Conservation (phyloP, 2,329 filamentous ascomycete genomes). For the Dactylellina drechsleri region DNA sequence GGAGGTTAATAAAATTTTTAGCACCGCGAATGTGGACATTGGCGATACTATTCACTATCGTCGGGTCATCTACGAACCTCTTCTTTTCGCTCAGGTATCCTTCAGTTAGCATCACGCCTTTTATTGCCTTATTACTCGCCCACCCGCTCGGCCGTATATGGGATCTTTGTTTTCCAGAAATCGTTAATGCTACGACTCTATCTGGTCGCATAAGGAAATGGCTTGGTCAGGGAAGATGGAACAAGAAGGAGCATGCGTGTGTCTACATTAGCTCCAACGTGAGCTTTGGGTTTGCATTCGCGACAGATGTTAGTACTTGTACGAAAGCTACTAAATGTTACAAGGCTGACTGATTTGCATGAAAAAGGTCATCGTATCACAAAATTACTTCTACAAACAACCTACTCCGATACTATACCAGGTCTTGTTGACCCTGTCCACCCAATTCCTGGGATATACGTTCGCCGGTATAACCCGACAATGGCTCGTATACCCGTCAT, state of each 20-base stretch:
- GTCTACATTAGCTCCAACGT: slow-evolving; percentile 91
- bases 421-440: slow-evolving; percentile 82
- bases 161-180: slow-evolving; percentile 72
- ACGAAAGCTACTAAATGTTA: neutral
- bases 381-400: slow-evolving; percentile 88
- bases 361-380: slow-evolving; percentile 78
- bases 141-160: slow-evolving; percentile 84
- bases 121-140: slow-evolving; percentile 85
- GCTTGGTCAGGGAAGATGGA: slow-evolving; percentile 83
- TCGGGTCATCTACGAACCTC: slow-evolving; percentile 84
- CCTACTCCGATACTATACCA: slow-evolving; percentile 80
- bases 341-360: neutral
- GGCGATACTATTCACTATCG: slow-evolving; percentile 80
- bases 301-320: slow-evolving; percentile 72
- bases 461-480: slow-evolving; percentile 83
- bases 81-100: slow-evolving; percentile 92
- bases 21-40: slow-evolving; percentile 85
- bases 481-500: slow-evolving; percentile 83
- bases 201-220: slow-evolving; percentile 71
- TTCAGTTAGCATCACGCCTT: slow-evolving; percentile 86
- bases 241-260: slow-evolving; percentile 87
- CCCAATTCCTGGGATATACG: slow-evolving; percentile 85
- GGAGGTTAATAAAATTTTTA: slow-evolving; percentile 48
- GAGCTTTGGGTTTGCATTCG: slow-evolving; percentile 88
- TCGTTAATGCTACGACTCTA: slow-evolving; percentile 53